These are phyloP conservation scores for Pichia thaimueangensis DNA, from an alignment of 805 yeast species.

Conservation along the genomic window DNA sequence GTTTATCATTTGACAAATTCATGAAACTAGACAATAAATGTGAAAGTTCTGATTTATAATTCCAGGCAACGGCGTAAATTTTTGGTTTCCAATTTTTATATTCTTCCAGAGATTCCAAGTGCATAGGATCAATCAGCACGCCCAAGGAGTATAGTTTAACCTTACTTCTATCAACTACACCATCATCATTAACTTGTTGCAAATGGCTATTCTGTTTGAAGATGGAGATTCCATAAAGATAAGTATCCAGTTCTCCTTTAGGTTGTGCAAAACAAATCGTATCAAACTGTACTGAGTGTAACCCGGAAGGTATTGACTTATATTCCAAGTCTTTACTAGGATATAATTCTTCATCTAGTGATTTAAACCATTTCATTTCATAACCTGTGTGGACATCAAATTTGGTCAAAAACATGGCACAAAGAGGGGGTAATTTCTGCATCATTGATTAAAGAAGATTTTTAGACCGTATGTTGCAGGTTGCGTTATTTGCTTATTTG, in stretches of 20 bases:
- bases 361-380: constrained; percentile 38
- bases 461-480: no score
- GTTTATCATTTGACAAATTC: constrained; percentile 15
- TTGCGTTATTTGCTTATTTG: no score
- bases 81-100: constrained; percentile 34
- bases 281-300: constrained; percentile 47
- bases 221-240: constrained; percentile 45
- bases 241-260: constrained; percentile 17
- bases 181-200: constrained; percentile 15
- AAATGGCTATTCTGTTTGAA: constrained; percentile 37
- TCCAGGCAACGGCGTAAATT: constrained; percentile 38
- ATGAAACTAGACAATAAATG: constrained; percentile 26
- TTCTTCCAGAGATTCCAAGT: constrained; percentile 11
- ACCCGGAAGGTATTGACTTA: constrained; percentile 63
- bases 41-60: constrained; percentile 33
- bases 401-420: constrained; percentile 42
- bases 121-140: constrained; percentile 42
- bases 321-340: constrained; percentile 47
- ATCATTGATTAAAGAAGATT: no score
- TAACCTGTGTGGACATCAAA: constrained; percentile 50
- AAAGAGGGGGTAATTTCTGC: constrained; percentile 26
- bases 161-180: constrained; percentile 31
- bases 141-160: constrained; percentile 65
- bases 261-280: constrained; percentile 44
- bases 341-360: constrained; percentile 20